Evolutionary conservation across 805 yeast species (phyloP), one percentile per base, ranked within the genome.

Genomic region (Lachancea quebecensis): DNA sequence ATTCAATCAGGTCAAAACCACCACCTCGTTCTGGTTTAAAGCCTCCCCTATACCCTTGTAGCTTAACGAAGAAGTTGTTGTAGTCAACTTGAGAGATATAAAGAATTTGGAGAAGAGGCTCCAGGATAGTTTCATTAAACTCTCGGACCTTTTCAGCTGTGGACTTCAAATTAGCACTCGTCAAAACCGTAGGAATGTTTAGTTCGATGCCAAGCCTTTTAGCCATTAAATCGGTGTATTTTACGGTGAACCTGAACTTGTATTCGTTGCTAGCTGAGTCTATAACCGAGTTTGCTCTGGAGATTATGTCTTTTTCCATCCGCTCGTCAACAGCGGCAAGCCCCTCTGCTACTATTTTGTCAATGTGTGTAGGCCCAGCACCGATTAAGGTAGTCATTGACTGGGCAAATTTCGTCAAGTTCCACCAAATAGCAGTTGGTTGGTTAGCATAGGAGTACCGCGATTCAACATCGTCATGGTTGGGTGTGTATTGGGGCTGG

Each of bases 401-500:
- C 60, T 93, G 96, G 2, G 91, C 96, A 16, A 90, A 69, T 50
- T 91, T 76, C 1, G 85, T 78, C 59, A 91, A 70, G 62, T 91
- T 93, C 95, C 96, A 91, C 95, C 95, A 88, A 38, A 91, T 80
- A 0, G 90, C 78, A 21, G 82, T 75, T 0, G 98, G 97, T 10
- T 87, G 82, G 57, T 85, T 88, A n/a, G 74, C 74, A 66, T 83
- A 90, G 7, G 88, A 78, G 61, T 93, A 91, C 38, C 96, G 71
- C 14, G 69, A 60, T 40, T 69, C 67, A 36, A 72, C 74, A 63
- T 93, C 99, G 58, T 89, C 97, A 45, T 87, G 88, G 59, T 93
- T 91, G 1, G 98, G 91, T 0, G 97, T 85, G 58, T 75, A 91
- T 40, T 73, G 64, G 12, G 95, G 90, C 56, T 87, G 81, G 59